phyloP scores from a whole-genome alignment of 306 rosid genomes.

The Trifolium pratense region DNA sequence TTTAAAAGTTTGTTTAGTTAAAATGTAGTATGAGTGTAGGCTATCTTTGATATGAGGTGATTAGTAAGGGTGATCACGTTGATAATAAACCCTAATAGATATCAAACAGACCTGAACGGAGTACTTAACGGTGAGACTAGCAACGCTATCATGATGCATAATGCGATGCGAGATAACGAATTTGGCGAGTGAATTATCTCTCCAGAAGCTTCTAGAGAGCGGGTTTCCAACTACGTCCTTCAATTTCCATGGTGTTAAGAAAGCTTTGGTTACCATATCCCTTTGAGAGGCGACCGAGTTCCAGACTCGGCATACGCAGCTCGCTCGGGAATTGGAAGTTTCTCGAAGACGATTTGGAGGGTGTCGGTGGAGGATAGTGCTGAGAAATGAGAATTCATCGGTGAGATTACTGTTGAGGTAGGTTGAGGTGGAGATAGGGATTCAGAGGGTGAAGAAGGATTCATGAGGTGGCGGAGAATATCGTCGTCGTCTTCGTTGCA shows the following conservation, averaged over 20 bases:
- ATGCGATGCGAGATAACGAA: slow-evolving; percentile 84
- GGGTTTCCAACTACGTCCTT: slow-evolving; percentile 68
- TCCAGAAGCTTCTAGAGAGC: slow-evolving; percentile 87
- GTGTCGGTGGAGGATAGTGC: slow-evolving; percentile 77
- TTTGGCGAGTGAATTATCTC: slow-evolving; percentile 70
- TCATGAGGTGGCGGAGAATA: slow-evolving; percentile 49
- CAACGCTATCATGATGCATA: slow-evolving; percentile 70
- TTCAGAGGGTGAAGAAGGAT: slow-evolving; percentile 27
- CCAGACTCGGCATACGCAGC: slow-evolving; percentile 90
- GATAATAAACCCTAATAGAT: slow-evolving; percentile 14
- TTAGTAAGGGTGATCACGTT: no score
- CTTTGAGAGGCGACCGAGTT: slow-evolving; percentile 81
- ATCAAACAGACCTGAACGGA: slow-evolving; percentile 68
- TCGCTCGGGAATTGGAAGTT: slow-evolving; percentile 72
- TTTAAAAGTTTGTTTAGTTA: no score
- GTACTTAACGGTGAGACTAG: slow-evolving; percentile 93
- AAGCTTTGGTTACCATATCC: slow-evolving; percentile 60
- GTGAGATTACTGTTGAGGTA: slow-evolving; percentile 47
- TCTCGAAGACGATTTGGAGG: slow-evolving; percentile 77
- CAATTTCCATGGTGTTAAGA: slow-evolving; percentile 77
- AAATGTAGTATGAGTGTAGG: no score
- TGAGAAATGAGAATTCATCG: slow-evolving; percentile 76
- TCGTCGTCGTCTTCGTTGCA: slow-evolving; percentile 65
- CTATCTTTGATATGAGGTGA: no score
- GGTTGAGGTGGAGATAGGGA: slow-evolving; percentile 22